These are phyloP conservation scores for Schoenoplectus tabernaemontani DNA, from an alignment of 202 grass and related monocot species.

Conservation along the genomic window DNA sequence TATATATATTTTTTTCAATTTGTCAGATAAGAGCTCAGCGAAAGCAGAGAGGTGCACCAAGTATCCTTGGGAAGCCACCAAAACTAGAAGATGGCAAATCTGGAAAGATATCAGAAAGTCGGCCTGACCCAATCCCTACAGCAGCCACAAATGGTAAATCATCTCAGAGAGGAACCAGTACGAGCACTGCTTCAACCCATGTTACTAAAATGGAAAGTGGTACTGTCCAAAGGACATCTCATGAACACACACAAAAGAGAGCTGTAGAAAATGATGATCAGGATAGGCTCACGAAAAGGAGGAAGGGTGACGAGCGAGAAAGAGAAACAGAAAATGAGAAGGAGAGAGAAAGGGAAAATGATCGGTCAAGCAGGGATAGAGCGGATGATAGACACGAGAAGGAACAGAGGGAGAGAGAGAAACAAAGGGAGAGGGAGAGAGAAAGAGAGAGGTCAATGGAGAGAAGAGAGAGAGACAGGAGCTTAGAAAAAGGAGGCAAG, in stretches of 20 bases:
- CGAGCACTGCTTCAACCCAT: neutral
- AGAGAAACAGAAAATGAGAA: slow-evolving; percentile 78
- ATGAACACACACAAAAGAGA: slow-evolving; percentile 65
- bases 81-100: slow-evolving; percentile 71
- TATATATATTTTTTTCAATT: slow-evolving; percentile 16
- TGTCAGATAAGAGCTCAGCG: slow-evolving; percentile 54
- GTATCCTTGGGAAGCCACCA: slow-evolving; percentile 40
- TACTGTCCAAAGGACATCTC: slow-evolving; percentile 22
- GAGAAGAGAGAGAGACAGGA: slow-evolving; percentile 59
- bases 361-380: slow-evolving; percentile 5
- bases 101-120: slow-evolving; percentile 51
- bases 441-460: slow-evolving; percentile 62
- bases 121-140: neutral
- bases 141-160: slow-evolving; percentile 11
- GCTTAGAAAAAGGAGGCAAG: slow-evolving; percentile 64
- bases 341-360: slow-evolving; percentile 51
- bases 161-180: slow-evolving; percentile 1
- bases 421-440: slow-evolving; percentile 40
- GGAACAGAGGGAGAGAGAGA: slow-evolving; percentile 58
- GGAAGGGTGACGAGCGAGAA: slow-evolving; percentile 72
- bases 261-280: slow-evolving; percentile 42
- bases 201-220: slow-evolving; percentile 34
- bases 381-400: slow-evolving; percentile 63
- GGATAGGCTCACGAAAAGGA: slow-evolving; percentile 66
- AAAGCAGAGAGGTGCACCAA: slow-evolving; percentile 37